Percentiles rank a stretch among this genome's conserved stretches.
phyloP scores from a whole-genome alignment of 495 filamentous ascomycete genomes.

The Penicillium paxilli region DNA sequence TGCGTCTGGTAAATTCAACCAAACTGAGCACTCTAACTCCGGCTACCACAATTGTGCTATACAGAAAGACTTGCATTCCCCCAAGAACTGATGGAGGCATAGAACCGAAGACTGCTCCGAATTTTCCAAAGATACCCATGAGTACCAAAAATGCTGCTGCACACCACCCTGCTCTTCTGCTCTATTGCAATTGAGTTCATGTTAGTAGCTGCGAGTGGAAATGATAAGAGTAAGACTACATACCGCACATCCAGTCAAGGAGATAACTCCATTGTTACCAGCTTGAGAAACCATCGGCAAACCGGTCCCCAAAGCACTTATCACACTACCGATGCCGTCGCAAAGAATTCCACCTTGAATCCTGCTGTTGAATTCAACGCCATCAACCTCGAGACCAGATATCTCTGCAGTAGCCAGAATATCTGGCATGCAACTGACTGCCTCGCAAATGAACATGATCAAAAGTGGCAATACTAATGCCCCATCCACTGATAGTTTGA shows the following conservation, averaged over 20 bases:
- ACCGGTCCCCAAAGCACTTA: slow-evolving; percentile 74
- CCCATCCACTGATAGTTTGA: slow-evolving; percentile 73
- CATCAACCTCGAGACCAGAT: slow-evolving; percentile 76
- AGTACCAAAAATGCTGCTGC: slow-evolving; percentile 65
- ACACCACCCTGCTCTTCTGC: slow-evolving; percentile 48
- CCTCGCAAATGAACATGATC: slow-evolving; percentile 54
- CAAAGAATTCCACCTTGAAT: slow-evolving; percentile 84
- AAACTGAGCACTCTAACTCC: slow-evolving; percentile 76
- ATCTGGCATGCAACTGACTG: slow-evolving; percentile 81
- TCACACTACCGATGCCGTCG: slow-evolving; percentile 74
- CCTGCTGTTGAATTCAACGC: slow-evolving; percentile 72
- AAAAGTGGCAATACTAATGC: slow-evolving; percentile 75
- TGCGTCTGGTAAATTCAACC: slow-evolving; percentile 73
- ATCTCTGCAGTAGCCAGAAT: slow-evolving; percentile 78
- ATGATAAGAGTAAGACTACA: slow-evolving; percentile 25
- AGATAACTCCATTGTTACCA: slow-evolving; percentile 86
- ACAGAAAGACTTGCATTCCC: slow-evolving; percentile 88
- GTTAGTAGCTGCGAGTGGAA: slow-evolving; percentile 6
- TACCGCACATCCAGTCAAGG: slow-evolving; percentile 74
- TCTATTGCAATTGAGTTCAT: too few species aligned
- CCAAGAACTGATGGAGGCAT: slow-evolving; percentile 79
- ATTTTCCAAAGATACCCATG: slow-evolving; percentile 84
- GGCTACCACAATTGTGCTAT: slow-evolving; percentile 74
- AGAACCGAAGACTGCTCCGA: slow-evolving; percentile 75
- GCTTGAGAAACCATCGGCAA: slow-evolving; percentile 74